Evolutionary conservation across 2,329 filamentous ascomycete species (phyloP).

Genomic region (Penicillium sp.): DNA sequence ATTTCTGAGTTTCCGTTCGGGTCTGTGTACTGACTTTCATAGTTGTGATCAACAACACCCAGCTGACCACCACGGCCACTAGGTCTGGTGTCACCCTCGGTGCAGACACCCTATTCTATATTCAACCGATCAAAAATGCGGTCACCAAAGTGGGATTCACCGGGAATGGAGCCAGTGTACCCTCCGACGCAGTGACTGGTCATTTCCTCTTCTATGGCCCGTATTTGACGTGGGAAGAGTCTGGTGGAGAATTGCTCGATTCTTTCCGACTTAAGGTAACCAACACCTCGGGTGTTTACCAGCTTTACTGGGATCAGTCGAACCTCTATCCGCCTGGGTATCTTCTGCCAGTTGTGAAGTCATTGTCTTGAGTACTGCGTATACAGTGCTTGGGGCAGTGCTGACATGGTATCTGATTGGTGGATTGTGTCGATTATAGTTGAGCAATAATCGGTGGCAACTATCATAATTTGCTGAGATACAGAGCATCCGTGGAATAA

Average conservation of each 20-base stretch:
- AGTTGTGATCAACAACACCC: constrained; percentile 12
- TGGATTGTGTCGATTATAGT: background rate
- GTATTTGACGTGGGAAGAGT: constrained; percentile 17
- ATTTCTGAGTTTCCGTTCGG: background rate
- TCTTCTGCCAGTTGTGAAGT: constrained; percentile 8
- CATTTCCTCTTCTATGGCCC: constrained; percentile 18
- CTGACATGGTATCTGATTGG: background rate
- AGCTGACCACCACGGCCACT: constrained; percentile 12
- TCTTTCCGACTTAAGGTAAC: constrained; percentile 19
- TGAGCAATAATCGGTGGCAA: background rate
- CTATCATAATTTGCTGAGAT: background rate
- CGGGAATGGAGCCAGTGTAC: constrained; percentile 8
- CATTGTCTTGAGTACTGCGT: background rate
- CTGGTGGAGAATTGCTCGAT: constrained; percentile 7
- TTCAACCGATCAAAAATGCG: constrained; percentile 11
- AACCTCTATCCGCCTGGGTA: constrained; percentile 14
- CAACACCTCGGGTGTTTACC: constrained; percentile 13
- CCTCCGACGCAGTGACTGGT: constrained; percentile 6
- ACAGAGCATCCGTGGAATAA: no score
- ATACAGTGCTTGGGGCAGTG: background rate
- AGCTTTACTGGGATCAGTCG: constrained; percentile 19
- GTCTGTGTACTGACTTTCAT: background rate
- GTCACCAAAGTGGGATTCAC: constrained; percentile 18
- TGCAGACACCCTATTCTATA: constrained; percentile 13
- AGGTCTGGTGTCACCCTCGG: constrained; percentile 15